phyloP scores from a whole-genome alignment of 73 alveolate genomes.

The Paramecium tetraurelia region DNA sequence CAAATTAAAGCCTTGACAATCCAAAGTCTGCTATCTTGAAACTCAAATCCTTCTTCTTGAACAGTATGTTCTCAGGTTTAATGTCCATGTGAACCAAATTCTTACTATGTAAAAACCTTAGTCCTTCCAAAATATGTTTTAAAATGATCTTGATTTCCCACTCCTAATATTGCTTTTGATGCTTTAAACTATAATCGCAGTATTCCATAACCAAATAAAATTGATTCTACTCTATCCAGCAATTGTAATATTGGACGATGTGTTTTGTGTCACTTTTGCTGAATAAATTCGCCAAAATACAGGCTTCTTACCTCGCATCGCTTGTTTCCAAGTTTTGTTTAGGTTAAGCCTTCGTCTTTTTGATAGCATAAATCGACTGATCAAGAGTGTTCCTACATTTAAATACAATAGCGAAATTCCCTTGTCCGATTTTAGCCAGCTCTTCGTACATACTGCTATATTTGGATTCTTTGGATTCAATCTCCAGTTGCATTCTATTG shows the following conservation, averaged over 20 bases:
- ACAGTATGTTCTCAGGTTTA: slow-evolving; percentile 32
- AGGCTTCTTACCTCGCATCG: slow-evolving; percentile 14
- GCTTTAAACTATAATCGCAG: slow-evolving; percentile 5
- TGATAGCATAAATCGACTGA: neutral
- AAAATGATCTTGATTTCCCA: neutral
- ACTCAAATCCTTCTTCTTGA: neutral
- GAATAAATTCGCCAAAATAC: neutral
- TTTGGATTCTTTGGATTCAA: neutral
- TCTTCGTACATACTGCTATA: neutral
- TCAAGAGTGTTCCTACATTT: neutral
- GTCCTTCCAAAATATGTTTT: neutral
- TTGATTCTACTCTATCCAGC: neutral
- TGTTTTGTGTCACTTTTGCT: neutral
- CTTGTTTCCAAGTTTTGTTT: neutral
- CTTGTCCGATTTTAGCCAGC: neutral
- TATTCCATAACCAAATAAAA: slow-evolving; percentile 1
- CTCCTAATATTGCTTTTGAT: neutral
- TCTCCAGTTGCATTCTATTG: neutral
- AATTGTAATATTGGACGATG: neutral
- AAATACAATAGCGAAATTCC: neutral
- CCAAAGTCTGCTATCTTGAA: slow-evolving; percentile 40
- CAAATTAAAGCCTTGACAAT: neutral
- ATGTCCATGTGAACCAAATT: slow-evolving; percentile 3
- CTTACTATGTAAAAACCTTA: neutral
- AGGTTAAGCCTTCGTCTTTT: neutral